phyloP scores from a whole-genome alignment of 2,329 filamentous ascomycete species.

The Microdochium paspali region DNA sequence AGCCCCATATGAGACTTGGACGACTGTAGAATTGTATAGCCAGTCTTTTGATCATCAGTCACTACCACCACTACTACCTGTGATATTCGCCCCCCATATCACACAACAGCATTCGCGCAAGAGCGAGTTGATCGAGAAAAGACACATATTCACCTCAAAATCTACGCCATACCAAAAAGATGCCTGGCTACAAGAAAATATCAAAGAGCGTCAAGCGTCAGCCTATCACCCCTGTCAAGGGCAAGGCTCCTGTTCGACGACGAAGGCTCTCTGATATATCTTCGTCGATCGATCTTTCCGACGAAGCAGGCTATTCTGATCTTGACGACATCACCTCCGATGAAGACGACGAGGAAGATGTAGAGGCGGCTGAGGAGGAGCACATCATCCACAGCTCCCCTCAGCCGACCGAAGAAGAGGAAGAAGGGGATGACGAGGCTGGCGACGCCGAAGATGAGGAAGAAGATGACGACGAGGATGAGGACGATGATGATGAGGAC shows the following conservation, averaged over 20 bases:
- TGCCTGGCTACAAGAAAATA: conserved; percentile 2
- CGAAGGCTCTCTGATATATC: conserved; percentile 38
- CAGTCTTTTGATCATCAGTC: too few relatives aligned
- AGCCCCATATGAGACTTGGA: too few relatives aligned
- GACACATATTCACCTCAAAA: background rate
- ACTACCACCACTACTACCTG: too few relatives aligned
- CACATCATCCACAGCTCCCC: conserved; percentile 47
- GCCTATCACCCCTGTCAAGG: conserved; percentile 3
- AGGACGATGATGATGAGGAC: conserved; percentile 25
- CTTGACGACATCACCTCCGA: conserved; percentile 72
- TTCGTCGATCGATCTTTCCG: conserved; percentile 50
- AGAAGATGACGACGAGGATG: conserved; percentile 27
- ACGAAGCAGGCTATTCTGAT: conserved; percentile 61
- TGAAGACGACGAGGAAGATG: conserved; percentile 69
- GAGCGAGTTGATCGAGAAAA: too few relatives aligned
- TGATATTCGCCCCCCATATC: too few relatives aligned
- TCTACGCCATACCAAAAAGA: background rate
- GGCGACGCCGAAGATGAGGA: conserved; percentile 29
- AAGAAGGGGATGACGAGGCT: conserved; percentile 28
- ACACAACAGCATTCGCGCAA: too few relatives aligned
- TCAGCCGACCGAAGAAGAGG: conserved; percentile 37
- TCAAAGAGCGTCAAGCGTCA: conserved; percentile 2
- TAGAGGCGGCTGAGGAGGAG: conserved; percentile 69
- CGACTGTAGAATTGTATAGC: too few relatives aligned
- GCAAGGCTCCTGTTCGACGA: conserved; percentile 24